Percentiles rank a stretch among this genome's conserved stretches.
Evolutionary conservation across 2,329 filamentous ascomycete genomes (phyloP).

Genomic region (Alternaria gaisen): DNA sequence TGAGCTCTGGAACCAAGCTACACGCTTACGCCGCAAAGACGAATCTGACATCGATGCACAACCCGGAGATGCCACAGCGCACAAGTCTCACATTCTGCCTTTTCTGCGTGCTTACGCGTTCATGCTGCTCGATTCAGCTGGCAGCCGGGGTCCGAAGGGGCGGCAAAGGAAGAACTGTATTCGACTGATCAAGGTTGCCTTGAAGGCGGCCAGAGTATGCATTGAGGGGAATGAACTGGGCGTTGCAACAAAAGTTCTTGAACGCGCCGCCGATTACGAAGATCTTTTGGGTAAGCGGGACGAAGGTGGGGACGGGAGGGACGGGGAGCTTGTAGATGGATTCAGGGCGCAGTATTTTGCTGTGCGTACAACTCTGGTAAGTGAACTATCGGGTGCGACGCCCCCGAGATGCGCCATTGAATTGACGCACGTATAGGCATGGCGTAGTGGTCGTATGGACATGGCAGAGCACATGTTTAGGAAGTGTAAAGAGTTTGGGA

Average conservation of each 20-base stretch:
- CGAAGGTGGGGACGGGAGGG: slow-evolving; percentile 33
- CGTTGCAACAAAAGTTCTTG: slow-evolving; percentile 68
- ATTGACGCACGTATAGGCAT: slow-evolving; percentile 63
- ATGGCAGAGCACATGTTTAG: slow-evolving; percentile 80
- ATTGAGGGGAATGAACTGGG: slow-evolving; percentile 67
- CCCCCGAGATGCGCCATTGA: no score
- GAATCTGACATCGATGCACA: slow-evolving; percentile 21
- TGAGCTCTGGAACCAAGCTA: slow-evolving; percentile 73
- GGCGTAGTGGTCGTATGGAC: slow-evolving; percentile 75
- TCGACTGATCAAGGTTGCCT: slow-evolving; percentile 71
- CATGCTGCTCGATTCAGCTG: slow-evolving; percentile 66
- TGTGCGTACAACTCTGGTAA: slow-evolving; percentile 72
- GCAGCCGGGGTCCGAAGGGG: slow-evolving; percentile 28
- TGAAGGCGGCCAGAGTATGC: slow-evolving; percentile 72
- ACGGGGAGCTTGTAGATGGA: slow-evolving; percentile 43
- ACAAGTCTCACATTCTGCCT: slow-evolving; percentile 29
- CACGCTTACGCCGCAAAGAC: slow-evolving; percentile 55
- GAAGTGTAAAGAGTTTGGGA: slow-evolving; percentile 59
- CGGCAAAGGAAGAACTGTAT: slow-evolving; percentile 47
- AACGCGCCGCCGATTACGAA: slow-evolving; percentile 67
- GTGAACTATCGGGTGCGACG: slow-evolving; percentile 20
- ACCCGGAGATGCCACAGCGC: slow-evolving; percentile 43
- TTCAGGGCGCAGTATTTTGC: slow-evolving; percentile 71
- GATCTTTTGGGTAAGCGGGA: slow-evolving; percentile 32
- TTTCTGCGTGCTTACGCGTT: slow-evolving; percentile 69